Evolutionary conservation across 208 protist genomes (phyloP).

Genomic region (Leishmania amazonensis): DNA sequence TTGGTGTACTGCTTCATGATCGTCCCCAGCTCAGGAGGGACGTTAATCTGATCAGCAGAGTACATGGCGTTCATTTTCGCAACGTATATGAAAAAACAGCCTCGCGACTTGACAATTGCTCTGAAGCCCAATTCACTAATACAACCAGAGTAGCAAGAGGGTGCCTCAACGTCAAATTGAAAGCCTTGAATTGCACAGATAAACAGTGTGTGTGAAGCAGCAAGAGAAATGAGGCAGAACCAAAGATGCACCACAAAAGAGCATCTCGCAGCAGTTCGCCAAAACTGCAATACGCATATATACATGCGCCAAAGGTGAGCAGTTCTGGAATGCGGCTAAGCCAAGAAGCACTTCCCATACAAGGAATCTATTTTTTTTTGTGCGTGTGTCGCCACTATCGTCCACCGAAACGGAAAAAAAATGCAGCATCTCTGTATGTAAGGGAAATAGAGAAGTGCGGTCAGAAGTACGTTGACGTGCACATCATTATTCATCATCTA

Average conservation of each 20-base stretch:
- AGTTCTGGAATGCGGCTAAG: neutral
- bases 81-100: neutral
- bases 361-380: neutral
- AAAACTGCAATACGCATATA: neutral
- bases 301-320: neutral
- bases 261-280: neutral
- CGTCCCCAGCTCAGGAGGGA: conserved; percentile 87
- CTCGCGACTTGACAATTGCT: neutral
- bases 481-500: neutral
- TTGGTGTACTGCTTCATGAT: conserved; percentile 95
- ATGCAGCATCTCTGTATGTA: neutral
- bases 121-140: neutral
- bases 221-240: neutral
- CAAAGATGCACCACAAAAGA: neutral
- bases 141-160: neutral
- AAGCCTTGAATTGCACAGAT: neutral
- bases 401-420: neutral
- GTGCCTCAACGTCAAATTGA: neutral
- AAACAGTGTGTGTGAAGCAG: neutral
- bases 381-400: neutral
- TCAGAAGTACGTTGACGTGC: neutral
- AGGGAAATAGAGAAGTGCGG: neutral
- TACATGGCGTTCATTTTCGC: conserved; percentile 86
- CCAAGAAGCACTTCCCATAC: neutral
- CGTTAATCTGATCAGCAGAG: conserved; percentile 88